Percentiles rank a stretch among this genome's conserved stretches.
phyloP scores from a whole-genome alignment of 257 asterid genomes.

The Verbascum thapsus region DNA sequence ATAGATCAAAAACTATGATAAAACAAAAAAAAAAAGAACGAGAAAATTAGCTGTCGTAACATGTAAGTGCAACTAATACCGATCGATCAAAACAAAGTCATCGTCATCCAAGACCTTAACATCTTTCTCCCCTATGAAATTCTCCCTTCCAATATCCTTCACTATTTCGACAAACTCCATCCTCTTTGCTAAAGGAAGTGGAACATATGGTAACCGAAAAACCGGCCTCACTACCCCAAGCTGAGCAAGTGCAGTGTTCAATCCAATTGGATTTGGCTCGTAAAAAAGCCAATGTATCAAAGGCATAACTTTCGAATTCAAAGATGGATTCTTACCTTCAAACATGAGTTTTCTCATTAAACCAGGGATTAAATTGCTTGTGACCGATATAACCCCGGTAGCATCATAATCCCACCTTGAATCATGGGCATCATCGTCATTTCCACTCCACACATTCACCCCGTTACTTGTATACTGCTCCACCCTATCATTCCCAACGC shows the following conservation, averaged over 20 bases:
- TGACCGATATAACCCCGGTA: conserved; percentile 78
- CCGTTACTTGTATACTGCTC: conserved; percentile 63
- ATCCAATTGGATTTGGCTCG: conserved; percentile 84
- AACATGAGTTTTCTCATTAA: conserved; percentile 82
- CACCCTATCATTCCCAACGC: conserved; percentile 74
- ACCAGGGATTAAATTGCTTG: conserved; percentile 89
- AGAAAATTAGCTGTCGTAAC: neutral
- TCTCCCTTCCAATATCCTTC: conserved; percentile 69
- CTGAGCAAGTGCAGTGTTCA: conserved; percentile 94
- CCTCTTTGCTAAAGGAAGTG: conserved; percentile 72
- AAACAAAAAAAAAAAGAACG: conserved; percentile 29
- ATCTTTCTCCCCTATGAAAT: conserved; percentile 77
- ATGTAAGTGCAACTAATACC: conserved; percentile 52
- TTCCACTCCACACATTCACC: conserved; percentile 88
- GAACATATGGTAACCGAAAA: conserved; percentile 86
- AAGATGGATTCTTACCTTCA: conserved; percentile 59
- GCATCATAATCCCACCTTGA: conserved; percentile 88
- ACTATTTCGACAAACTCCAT: conserved; percentile 80
- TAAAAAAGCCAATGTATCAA: conserved; percentile 73
- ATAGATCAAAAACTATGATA: conserved; percentile 9
- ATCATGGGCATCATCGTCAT: conserved; percentile 87
- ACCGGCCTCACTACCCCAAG: conserved; percentile 88
- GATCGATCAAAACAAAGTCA: conserved; percentile 69
- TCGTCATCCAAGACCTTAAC: conserved; percentile 69
- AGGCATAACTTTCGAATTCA: conserved; percentile 65